A percentile compares a stretch with the other conserved stretches of the same genome.
Evolutionary conservation across 225 moss, liverwort and hornwort genomes (phyloP).

Genomic region (Lunularia cruciata): DNA sequence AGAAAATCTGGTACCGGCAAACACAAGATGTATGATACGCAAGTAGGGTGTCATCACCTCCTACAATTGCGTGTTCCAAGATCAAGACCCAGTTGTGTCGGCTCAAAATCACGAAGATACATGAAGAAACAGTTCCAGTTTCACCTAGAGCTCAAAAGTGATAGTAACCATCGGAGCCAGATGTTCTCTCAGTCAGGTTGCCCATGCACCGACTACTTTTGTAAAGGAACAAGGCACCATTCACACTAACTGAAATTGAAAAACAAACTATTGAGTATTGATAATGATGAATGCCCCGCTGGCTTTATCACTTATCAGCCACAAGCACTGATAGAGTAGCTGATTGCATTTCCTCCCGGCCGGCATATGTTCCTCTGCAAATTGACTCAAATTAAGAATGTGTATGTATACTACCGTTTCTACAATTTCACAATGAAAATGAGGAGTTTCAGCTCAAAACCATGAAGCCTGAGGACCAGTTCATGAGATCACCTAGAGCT

Average conservation of each 20-base stretch:
- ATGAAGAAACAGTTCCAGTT: neutral
- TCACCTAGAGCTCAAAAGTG: constrained; percentile 1
- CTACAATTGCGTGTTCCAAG: neutral
- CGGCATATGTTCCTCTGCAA: constrained; percentile 14
- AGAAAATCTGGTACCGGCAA: constrained; percentile 3
- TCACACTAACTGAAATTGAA: neutral
- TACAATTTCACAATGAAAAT: constrained; percentile 8
- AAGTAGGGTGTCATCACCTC: neutral
- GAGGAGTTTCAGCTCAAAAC: constrained; percentile 21
- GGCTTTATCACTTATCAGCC: constrained; percentile 8
- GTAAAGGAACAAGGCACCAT: constrained; percentile 6
- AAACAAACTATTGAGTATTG: constrained; percentile 16
- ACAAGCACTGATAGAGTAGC: constrained; percentile 9
- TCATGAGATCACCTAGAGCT: constrained; percentile 8
- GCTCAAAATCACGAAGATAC: neutral
- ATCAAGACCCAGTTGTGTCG: neutral
- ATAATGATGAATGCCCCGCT: constrained; percentile 12
- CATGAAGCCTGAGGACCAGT: constrained; percentile 7
- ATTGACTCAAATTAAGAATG: constrained; percentile 20
- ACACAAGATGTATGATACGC: neutral
- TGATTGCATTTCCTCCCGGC: constrained; percentile 17
- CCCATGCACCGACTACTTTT: neutral
- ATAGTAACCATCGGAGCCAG: neutral
- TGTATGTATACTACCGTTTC: constrained; percentile 21
- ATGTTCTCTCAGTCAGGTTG: neutral